Base-by-base conservation (phyloP, 257 asterid species). In the Haberlea rhodopensis region DNA sequence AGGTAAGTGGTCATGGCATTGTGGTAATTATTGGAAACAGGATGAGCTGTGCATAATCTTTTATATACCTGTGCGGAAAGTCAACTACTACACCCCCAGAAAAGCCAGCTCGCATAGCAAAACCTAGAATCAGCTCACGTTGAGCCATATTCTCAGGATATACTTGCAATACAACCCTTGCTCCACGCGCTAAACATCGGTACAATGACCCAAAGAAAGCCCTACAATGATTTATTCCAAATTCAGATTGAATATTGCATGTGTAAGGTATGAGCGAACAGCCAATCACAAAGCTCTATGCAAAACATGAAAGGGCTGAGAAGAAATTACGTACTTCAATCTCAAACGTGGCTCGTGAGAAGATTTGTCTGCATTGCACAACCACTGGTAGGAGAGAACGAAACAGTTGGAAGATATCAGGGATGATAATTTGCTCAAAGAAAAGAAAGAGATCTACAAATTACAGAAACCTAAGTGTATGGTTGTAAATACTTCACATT, bases 291-390 rank as follows among this genome's bases (percentile, higher is more conserved):
- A 49, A 63, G 21, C 56, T 18, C 5, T 2, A 28, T 37, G 66
- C 40, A 60, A 62, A 57, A 48, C 4, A 34, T 32, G 49, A 2
- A 64, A 56, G 71, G 48, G 53, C 9, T 15, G 4, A 24, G 53
- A 68, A 63, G 59, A 63, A 18, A 51, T 8, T 40, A 78, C 95
- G 62, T 87, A 94, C 99, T 83, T 94, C 80, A 94, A 80, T 83
- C 99, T 81, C 69, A 85, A 63, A 54, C 96, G 89, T 62, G 99
- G 99, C 74, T 92, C 96, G 63, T 92, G 99, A 62, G 81, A 87
- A 32, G 97, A 94, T 77, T 78, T 90, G 85, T 94, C 99, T 24
- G 99, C 99, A 72, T 94, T 94, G 91, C 99, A 94, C 60, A 90
- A 61, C 97, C 99, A 90, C 99, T 94, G 83, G 48, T 66, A 46